Evolutionary conservation across 805 yeast genomes (phyloP), one percentile per base, ranked within the genome.

Genomic region (Zygosaccharomyces pseudorouxii): DNA sequence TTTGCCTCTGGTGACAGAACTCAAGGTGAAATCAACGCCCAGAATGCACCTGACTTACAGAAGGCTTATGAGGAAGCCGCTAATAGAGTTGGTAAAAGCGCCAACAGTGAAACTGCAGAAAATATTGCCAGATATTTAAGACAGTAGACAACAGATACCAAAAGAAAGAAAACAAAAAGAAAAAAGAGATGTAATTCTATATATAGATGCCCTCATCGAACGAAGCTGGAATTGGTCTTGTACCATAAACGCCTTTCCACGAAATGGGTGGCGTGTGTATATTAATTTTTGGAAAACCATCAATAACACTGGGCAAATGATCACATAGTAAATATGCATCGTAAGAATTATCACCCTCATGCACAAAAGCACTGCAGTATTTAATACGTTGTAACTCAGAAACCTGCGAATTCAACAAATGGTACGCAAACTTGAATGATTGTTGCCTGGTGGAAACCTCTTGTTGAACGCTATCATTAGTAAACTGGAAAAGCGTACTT

Each of bases 161-260:
- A 8, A 25, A 25, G 11, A 25, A 25, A 25, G 11, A 25, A 25
- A 8, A 25, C 10, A 25, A 25, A 25, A 25, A 25, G 10, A 6
- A 25, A 25, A 22, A 22, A 22, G 23, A 22, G 6, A 22, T 22
- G 23, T 22, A 29, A 25, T 18, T 10, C 54, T 48, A 67, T 45
- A 59, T 63, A 48, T 65, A 90, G 28, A 90, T 66, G 2, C 97
- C 96, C 39, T 81, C 82, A 59, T 89, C 95, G 54, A 84, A 64
- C 0, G 93, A 84, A 23, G 71, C 53, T 0, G 92, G 88, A 2
- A 81, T 68, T 3, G 82, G 80, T 55, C 75, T 79, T 50, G 75
- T 79, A 1, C 98, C 98, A 59, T 90, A 90, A 0, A 86, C 84
- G 2, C 95, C 89, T 6, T 65, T 63, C 98, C 98, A 90, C 31